Percentiles rank a stretch among this genome's conserved stretches.
Evolutionary conservation across 2,329 filamentous ascomycete genomes (phyloP).

Genomic region (Diplodia sapinea): DNA sequence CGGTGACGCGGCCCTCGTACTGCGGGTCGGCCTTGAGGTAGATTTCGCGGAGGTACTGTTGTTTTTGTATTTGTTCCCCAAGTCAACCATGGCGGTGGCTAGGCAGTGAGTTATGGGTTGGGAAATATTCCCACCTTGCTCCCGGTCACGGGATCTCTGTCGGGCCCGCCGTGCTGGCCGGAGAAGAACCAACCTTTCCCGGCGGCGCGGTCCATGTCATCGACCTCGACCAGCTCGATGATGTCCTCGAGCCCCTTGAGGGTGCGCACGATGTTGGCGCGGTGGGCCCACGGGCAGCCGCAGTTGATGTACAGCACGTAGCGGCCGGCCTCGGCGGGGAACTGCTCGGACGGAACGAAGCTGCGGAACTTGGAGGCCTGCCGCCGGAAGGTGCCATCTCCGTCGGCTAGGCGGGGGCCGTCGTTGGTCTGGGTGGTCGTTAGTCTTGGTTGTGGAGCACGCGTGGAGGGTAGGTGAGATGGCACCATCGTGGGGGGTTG

Average conservation of each 20-base stretch:
- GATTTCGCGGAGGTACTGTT: conserved; percentile 61
- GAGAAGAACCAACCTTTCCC: conserved; percentile 44
- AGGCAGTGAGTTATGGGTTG: conserved; percentile 3
- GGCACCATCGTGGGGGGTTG: neutral
- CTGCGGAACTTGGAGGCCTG: conserved; percentile 62
- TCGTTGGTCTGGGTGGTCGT: conserved; percentile 3
- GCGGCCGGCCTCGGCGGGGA: conserved; percentile 60
- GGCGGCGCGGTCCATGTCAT: conserved; percentile 35
- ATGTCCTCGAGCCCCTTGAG: conserved; percentile 58
- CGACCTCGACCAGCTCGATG: conserved; percentile 53
- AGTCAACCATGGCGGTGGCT: neutral
- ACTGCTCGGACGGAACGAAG: conserved; percentile 59
- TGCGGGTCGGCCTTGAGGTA: conserved; percentile 71
- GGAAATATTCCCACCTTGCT: conserved; percentile 32
- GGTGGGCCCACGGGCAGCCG: conserved; percentile 67
- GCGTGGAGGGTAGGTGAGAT: neutral
- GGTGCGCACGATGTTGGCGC: conserved; percentile 53
- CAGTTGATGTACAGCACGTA: conserved; percentile 66
- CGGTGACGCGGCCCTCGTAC: conserved; percentile 68
- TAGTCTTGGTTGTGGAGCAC: too few relatives aligned
- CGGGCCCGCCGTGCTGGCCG: conserved; percentile 37
- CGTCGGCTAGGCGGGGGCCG: conserved; percentile 40
- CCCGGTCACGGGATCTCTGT: conserved; percentile 41
- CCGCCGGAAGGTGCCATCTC: conserved; percentile 63
- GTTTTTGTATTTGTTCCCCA: too few relatives aligned